These are phyloP conservation scores for Diospyros kaki DNA, from an alignment of 148 eudicot genomes.

Conservation along the genomic window DNA sequence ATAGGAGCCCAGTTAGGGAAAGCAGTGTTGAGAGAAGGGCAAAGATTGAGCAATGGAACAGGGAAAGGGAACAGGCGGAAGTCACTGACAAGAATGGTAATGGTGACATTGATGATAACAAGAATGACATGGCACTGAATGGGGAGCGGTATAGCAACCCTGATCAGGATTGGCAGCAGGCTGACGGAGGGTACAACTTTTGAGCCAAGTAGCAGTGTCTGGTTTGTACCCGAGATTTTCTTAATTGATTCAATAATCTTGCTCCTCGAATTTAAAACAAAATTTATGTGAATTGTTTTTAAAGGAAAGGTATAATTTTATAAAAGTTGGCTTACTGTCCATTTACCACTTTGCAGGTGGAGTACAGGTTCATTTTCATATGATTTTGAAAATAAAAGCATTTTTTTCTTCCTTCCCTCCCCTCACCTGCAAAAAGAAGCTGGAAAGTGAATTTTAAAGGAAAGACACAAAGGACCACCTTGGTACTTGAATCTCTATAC, in stretches of 20 bases:
- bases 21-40: constrained; percentile 98
- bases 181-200: constrained; percentile 19
- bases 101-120: constrained; percentile 25
- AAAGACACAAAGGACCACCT: constrained; percentile 7
- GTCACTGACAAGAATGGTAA: constrained; percentile 32
- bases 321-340: constrained; percentile 54
- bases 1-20: constrained; percentile 80
- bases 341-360: constrained; percentile 97
- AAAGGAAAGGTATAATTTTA: constrained; percentile 10
- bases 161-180: constrained; percentile 15
- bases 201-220: constrained; percentile 11
- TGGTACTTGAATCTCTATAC: constrained; percentile 8
- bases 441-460: constrained; percentile 9
- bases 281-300: constrained; percentile 1
- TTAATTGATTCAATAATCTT: neutral
- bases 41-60: constrained; percentile 92
- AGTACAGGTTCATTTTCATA: constrained; percentile 73
- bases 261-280: neutral
- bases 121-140: constrained; percentile 25
- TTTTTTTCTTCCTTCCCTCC: constrained; percentile 16
- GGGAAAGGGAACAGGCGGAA: constrained; percentile 67
- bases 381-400: constrained; percentile 43
- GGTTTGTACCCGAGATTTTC: constrained; percentile 43
- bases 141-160: constrained; percentile 36
- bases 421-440: constrained; percentile 21